Base-by-base conservation (phyloP, 257 asterid genomes). In the Galeopsis tetrahit region DNA sequence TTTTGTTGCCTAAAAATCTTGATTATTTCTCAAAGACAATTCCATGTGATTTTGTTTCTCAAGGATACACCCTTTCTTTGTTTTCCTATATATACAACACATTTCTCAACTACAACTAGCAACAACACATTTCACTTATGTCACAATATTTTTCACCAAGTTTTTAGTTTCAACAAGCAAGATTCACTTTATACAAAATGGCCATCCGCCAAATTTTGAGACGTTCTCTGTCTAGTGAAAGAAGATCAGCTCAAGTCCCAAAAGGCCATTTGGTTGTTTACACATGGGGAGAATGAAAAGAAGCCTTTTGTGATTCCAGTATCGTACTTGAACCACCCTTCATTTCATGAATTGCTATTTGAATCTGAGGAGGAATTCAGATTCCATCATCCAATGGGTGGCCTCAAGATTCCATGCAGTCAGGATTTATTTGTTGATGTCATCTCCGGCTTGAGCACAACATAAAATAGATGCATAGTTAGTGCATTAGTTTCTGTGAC, bases 391-490 rank as follows among this genome's bases (percentile, higher is more conserved):
- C 51, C 51, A 44, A 44, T 44, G 51, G 51, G 51, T 1, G 51
- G 51, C 51, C 51, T 10, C n/a, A 44, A 14, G 1, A 44, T 44
- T 44, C 51, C 51, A 0, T 44, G 51, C 14, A 44, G 51, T 44
- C 5, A 75, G 64, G 80, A 74, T 3, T 58, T 69, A 21, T 81
- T 81, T 34, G 2, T 77, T 28, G 78, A 69, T 61, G 34, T 68
- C 7, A 13, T 51, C 2, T 60, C 75, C 6, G 3, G 63, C 32
- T 61, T 78, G 51, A 46, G 35, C 21, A 32, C 76, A 62, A 68
- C 10, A 63, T 73, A 75, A 78, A 4, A 11, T 13, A 8, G 7
- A 34, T 10, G 8, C 34, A 32, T 1, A 49, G 21, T 39, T 72
- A 31, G 49, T 43, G 4, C 21, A 13, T 4, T 4, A 48, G 55